Conservation (phyloP, 2,329 filamentous ascomycete species). For the Cladosporium sp. region DNA sequence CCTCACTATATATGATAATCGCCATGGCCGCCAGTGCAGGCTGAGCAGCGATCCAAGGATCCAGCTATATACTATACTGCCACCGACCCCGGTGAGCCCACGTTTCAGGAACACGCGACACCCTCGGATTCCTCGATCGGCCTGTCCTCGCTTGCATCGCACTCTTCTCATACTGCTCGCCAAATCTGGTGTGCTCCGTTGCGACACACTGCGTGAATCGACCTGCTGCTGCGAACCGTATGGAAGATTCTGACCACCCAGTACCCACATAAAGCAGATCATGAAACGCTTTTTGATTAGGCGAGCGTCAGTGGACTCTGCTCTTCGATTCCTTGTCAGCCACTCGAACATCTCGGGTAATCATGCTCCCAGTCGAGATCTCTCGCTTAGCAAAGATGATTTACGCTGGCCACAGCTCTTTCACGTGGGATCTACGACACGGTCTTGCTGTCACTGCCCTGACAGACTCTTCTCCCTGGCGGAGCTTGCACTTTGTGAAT, state of each 20-base stretch:
- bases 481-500: not conserved
- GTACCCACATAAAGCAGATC: not conserved
- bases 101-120: conserved; percentile 8
- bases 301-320: not conserved
- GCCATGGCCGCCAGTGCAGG: not conserved
- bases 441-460: not conserved
- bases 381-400: not conserved
- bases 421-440: not conserved
- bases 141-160: not conserved
- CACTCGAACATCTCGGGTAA: not conserved
- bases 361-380: not conserved
- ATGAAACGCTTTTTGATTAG: not conserved
- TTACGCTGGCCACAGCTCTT: not conserved
- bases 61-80: not conserved
- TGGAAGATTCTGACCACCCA: not conserved
- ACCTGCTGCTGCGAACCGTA: not conserved
- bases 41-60: not conserved
- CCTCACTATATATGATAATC: conserved; percentile 6
- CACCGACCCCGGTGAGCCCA: not conserved
- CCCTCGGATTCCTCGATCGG: not conserved
- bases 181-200: not conserved
- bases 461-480: not conserved
- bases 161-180: not conserved
- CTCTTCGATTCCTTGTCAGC: not conserved
- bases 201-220: not conserved